Percentiles rank a stretch among this genome's conserved stretches.
These are phyloP conservation scores for Leishmania lainsoni DNA, from an alignment of 208 protist species.

Conservation along the genomic window DNA sequence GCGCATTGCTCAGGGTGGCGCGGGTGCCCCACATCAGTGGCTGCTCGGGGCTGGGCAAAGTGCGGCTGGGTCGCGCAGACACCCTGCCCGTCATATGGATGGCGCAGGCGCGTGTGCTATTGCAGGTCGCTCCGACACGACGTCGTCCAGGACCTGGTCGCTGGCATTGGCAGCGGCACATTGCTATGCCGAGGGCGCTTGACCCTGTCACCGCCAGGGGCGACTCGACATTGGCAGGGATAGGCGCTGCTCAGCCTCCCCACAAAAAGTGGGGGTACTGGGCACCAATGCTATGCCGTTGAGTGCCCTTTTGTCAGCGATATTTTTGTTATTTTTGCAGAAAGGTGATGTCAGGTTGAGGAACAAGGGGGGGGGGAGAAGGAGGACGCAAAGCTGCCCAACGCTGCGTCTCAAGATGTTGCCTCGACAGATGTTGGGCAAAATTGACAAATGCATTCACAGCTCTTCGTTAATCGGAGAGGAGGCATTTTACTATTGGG, in stretches of 20 bases:
- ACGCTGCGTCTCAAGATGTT: background rate
- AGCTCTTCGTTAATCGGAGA: background rate
- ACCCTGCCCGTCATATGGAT: too few relatives aligned
- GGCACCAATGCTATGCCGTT: background rate
- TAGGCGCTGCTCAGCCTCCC: background rate
- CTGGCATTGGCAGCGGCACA: background rate
- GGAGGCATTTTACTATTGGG: background rate
- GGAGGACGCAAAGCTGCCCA: background rate
- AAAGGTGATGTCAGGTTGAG: background rate
- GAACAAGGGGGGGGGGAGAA: background rate
- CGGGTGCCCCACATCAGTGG: background rate
- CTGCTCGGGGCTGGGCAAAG: background rate
- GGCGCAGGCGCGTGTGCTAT: too few relatives aligned
- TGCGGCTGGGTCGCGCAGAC: background rate
- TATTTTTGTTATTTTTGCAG: background rate
- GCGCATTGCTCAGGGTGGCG: background rate
- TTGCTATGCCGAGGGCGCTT: background rate
- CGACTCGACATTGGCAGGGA: background rate
- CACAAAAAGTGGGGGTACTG: background rate
- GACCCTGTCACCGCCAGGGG: background rate
- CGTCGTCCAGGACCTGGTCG: background rate
- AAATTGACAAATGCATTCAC: too few relatives aligned
- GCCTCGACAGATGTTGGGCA: background rate
- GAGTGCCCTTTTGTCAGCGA: background rate
- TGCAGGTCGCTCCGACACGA: background rate